A percentile compares a stretch with the other conserved stretches of the same genome.
Conservation (phyloP, 345 rosid genomes). For the Pistacia integerrima region DNA sequence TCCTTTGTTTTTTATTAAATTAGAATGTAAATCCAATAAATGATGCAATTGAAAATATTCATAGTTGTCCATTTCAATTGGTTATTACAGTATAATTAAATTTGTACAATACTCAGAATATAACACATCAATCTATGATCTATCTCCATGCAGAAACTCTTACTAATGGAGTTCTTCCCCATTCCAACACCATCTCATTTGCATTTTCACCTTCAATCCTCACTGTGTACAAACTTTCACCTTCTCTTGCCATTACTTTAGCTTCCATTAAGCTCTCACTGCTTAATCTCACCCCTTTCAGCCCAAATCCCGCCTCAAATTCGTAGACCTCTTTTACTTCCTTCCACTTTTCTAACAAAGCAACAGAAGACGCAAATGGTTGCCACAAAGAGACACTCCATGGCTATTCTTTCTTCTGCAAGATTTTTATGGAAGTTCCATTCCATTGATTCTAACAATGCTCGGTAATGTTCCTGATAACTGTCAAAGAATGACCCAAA, state of each 20-base stretch:
- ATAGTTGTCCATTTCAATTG: no score
- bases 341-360: constrained; percentile 16
- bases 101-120: no score
- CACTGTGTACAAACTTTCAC: constrained; percentile 19
- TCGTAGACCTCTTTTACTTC: constrained; percentile 1
- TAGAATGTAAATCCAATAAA: no score
- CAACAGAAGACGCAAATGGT: constrained; percentile 20
- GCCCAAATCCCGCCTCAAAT: background rate
- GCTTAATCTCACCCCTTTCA: constrained; percentile 25
- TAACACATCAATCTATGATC: no score
- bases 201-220: constrained; percentile 25
- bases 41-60: no score
- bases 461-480: constrained; percentile 23
- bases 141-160: constrained; percentile 29
- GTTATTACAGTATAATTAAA: no score
- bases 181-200: constrained; percentile 32
- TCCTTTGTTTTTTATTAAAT: no score
- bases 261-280: constrained; percentile 34
- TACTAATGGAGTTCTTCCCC: constrained; percentile 25
- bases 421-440: constrained; percentile 22
- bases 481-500: constrained; percentile 26
- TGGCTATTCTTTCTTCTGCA: constrained; percentile 30
- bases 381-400: constrained; percentile 34
- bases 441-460: constrained; percentile 34
- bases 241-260: constrained; percentile 28